Conservation (phyloP, 2,329 filamentous ascomycete species). For the Aspergillus intermedius region DNA sequence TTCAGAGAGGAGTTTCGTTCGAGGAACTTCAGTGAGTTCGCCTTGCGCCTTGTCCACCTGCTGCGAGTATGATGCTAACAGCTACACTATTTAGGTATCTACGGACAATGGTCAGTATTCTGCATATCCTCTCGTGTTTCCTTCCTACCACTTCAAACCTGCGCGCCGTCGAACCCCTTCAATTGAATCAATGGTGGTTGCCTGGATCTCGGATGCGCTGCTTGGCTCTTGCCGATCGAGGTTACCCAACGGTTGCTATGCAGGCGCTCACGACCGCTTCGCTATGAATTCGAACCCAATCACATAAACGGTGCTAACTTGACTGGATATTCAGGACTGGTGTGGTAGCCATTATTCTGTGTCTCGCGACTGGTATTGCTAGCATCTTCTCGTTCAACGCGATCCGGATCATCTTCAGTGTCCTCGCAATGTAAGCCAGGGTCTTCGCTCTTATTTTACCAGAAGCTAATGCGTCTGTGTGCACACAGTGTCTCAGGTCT, state of each 20-base stretch:
- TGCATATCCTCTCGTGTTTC: conserved; percentile 1
- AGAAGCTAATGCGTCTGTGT: conserved; percentile 30
- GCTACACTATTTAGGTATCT: conserved; percentile 50
- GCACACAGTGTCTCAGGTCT: conserved; percentile 59
- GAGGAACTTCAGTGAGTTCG: conserved; percentile 56
- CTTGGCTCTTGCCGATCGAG: conserved; percentile 12
- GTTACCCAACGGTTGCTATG: not conserved
- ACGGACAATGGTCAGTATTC: conserved; percentile 58
- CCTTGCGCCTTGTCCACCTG: not conserved
- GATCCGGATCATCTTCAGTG: conserved; percentile 55
- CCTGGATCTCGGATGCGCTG: conserved; percentile 9
- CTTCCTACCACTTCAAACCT: not conserved
- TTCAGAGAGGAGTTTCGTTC: conserved; percentile 57
- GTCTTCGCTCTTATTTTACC: not conserved
- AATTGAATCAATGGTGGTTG: conserved; percentile 12
- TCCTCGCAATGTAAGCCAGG: conserved; percentile 49
- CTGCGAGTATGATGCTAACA: conserved; percentile 14
- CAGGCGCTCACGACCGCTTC: not conserved
- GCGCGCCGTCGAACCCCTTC: conserved; percentile 1
- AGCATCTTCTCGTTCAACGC: conserved; percentile 58
- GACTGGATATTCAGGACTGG: conserved; percentile 31
- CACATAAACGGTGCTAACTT: conserved; percentile 10
- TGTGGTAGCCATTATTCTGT: conserved; percentile 58
- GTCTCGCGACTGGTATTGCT: conserved; percentile 61
- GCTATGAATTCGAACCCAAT: not conserved